Evolutionary conservation across 2,329 filamentous ascomycete genomes (phyloP).

Genomic region (Diaporthe ilicicola): DNA sequence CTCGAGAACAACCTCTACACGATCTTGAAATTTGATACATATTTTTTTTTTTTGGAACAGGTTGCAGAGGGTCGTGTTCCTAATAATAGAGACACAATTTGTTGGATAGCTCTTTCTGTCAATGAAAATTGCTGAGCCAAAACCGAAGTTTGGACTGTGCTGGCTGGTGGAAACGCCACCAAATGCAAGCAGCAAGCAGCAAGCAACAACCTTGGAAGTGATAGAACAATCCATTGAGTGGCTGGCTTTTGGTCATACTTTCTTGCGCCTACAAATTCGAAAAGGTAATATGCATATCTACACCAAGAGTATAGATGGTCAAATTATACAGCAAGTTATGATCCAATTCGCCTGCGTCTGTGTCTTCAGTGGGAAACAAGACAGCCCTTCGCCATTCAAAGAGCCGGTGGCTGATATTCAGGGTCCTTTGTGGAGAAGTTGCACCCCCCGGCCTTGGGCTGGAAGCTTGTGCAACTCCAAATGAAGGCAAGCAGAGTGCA

Average conservation of each 20-base stretch:
- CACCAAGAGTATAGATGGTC: not conserved
- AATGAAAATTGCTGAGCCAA: not conserved
- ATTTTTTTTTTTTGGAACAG: too few relatives aligned
- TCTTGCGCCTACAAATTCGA: not conserved
- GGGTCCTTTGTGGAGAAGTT: conserved; percentile 16
- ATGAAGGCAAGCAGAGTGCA: not conserved
- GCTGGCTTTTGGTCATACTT: not conserved
- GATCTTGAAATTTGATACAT: too few relatives aligned
- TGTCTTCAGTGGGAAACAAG: not conserved
- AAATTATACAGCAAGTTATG: not conserved
- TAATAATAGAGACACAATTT: too few relatives aligned
- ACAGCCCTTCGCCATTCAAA: not conserved
- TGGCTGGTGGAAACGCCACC: not conserved
- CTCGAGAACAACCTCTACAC: too few relatives aligned
- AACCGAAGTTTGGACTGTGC: not conserved
- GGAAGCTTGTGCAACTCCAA: conserved; percentile 10
- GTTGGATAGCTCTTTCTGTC: not conserved
- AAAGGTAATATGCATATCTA: not conserved
- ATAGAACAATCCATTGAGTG: not conserved
- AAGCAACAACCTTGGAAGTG: not conserved
- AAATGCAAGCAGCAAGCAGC: too few relatives aligned
- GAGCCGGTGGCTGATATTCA: not conserved
- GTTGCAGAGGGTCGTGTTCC: too few relatives aligned
- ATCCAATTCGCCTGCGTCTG: not conserved
- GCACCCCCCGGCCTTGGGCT: not conserved